Percentiles rank a stretch among this genome's conserved stretches.
Conservation (phyloP, 768 basidiomycete species). For the Kwoniella shandongensis region DNA sequence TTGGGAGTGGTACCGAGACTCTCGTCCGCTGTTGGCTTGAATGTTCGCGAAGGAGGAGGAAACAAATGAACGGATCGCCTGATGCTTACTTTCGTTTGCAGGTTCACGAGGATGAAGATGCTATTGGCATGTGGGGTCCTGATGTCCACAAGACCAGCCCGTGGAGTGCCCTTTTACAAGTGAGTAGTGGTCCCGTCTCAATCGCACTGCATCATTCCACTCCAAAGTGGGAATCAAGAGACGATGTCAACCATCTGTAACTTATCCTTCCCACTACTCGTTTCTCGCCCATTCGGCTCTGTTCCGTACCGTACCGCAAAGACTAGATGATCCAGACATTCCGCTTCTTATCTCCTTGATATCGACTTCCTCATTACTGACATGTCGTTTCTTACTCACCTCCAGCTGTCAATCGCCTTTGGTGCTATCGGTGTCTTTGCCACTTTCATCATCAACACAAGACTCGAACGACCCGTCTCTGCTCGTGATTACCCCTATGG, state of each 20-base stretch:
- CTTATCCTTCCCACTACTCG: too few species aligned
- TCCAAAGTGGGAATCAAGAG: too few species aligned
- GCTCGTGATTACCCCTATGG: constrained; percentile 51
- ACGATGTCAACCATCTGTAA: too few species aligned
- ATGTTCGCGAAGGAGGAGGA: neutral
- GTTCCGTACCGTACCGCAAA: too few species aligned
- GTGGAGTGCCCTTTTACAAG: constrained; percentile 44
- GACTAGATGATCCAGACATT: too few species aligned
- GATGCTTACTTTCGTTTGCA: too few species aligned
- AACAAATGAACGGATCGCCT: too few species aligned
- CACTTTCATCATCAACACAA: constrained; percentile 37
- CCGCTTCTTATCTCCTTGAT: too few species aligned
- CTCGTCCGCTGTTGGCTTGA: neutral
- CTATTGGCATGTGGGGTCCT: constrained; percentile 56
- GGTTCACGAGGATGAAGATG: constrained; percentile 56
- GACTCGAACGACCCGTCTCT: constrained; percentile 41
- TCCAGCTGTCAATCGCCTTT: constrained; percentile 47
- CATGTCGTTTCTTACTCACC: neutral
- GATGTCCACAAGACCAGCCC: constrained; percentile 54
- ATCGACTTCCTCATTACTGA: too few species aligned
- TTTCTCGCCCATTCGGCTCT: too few species aligned
- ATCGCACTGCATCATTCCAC: too few species aligned
- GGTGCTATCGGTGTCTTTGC: constrained; percentile 47
- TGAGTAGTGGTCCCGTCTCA: constrained; percentile 17
- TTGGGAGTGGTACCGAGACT: neutral